Percentiles rank a stretch among this genome's conserved stretches.
phyloP scores from a whole-genome alignment of 257 asterid genomes.

The Solanum etuberosum region DNA sequence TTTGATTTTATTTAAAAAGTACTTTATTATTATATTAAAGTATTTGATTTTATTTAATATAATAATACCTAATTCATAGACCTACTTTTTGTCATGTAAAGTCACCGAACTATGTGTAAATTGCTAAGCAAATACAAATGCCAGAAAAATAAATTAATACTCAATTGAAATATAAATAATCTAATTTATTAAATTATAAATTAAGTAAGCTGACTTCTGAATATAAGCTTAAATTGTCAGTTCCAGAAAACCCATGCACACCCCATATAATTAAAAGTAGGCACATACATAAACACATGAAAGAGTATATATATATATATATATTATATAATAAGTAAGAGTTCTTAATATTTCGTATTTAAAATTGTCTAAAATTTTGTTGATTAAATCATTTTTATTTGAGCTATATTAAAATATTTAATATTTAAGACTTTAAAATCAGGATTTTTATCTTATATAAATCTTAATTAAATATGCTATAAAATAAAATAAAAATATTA shows the following conservation, averaged over 20 bases:
- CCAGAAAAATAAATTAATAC: neutral
- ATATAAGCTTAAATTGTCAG: neutral
- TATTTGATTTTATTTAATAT: too few species aligned
- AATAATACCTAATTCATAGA: too few species aligned
- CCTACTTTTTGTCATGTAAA: neutral
- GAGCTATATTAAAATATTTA: neutral
- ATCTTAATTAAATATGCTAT: neutral
- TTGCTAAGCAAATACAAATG: neutral
- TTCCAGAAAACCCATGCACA: neutral
- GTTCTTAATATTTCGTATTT: neutral
- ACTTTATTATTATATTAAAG: too few species aligned
- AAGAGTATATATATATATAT: neutral
- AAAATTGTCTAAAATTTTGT: neutral
- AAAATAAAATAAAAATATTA: too few species aligned
- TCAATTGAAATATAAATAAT: neutral
- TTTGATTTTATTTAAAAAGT: too few species aligned
- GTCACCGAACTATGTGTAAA: neutral
- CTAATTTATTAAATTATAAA: too few species aligned
- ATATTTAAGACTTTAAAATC: neutral
- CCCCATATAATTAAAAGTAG: neutral
- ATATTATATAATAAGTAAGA: neutral
- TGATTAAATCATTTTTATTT: too few species aligned
- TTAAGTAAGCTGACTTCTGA: neutral
- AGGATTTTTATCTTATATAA: too few species aligned
- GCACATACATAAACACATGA: neutral